Conservation (phyloP, 1,284 basidiomycete genomes). For the Moesziomyces parantarcticus region DNA sequence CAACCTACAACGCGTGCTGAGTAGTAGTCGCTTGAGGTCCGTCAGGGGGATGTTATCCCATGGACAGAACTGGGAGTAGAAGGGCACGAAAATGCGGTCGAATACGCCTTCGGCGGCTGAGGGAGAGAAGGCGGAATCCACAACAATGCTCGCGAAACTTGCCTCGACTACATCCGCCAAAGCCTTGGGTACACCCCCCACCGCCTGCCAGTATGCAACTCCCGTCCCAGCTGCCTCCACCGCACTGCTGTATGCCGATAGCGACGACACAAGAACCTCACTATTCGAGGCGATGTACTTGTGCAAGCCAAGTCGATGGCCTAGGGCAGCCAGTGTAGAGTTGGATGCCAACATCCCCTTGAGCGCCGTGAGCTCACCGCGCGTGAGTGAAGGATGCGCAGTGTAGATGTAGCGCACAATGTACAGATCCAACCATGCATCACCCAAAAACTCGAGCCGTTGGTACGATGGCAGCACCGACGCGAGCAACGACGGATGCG, state of each 20-base stretch:
- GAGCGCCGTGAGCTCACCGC: conserved; percentile 43
- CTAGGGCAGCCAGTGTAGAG: conserved; percentile 29
- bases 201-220: conserved; percentile 19
- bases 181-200: conserved; percentile 21
- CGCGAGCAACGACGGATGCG: conserved; percentile 43
- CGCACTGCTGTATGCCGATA: neutral
- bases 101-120: conserved; percentile 9
- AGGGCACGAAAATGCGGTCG: conserved; percentile 28
- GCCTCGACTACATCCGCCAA: conserved; percentile 54
- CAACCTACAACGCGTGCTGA: no score
- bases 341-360: conserved; percentile 40
- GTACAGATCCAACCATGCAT: conserved; percentile 51
- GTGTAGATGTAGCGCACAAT: conserved; percentile 24
- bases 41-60: no score
- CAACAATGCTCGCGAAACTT: conserved; percentile 41
- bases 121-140: conserved; percentile 48
- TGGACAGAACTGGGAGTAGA: conserved; percentile 6
- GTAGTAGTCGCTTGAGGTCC: no score
- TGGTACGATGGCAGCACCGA: conserved; percentile 48
- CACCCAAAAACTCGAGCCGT: conserved; percentile 58
- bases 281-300: conserved; percentile 21
- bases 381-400: conserved; percentile 12
- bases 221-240: conserved; percentile 1
- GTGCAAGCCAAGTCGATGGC: conserved; percentile 18
- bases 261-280: conserved; percentile 2